Evolutionary conservation across 495 filamentous ascomycete genomes (phyloP).

Genomic region (Trichoderma parareesei): DNA sequence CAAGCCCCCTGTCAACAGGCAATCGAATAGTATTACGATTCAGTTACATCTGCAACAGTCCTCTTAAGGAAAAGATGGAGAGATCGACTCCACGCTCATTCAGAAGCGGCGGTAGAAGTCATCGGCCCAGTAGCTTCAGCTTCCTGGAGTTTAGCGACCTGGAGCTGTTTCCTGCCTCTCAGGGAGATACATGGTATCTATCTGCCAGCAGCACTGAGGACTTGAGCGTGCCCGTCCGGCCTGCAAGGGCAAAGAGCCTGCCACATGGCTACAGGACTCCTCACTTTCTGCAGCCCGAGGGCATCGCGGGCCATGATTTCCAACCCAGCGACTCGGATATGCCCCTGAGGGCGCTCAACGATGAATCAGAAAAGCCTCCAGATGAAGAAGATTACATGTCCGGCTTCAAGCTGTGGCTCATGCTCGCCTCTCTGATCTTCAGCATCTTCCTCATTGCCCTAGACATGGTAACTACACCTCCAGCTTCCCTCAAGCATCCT

Average conservation of each 20-base stretch:
- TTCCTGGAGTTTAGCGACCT: neutral
- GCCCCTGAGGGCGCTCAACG: neutral
- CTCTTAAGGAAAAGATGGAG: neutral
- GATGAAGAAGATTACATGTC: conserved; percentile 13
- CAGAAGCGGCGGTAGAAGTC: neutral
- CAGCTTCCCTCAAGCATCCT: conserved; percentile 9
- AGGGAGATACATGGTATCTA: neutral
- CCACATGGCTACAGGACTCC: too few species aligned
- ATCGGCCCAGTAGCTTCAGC: neutral
- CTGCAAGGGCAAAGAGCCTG: too few species aligned
- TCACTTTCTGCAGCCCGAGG: too few species aligned
- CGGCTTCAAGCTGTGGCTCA: conserved; percentile 13
- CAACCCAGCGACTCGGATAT: neutral
- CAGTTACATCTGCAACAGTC: too few species aligned
- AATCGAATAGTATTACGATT: too few species aligned
- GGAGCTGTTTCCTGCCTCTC: neutral
- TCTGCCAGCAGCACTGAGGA: neutral
- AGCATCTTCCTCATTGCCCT: conserved; percentile 25
- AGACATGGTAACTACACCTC: conserved; percentile 24
- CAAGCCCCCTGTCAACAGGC: too few species aligned
- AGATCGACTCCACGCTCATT: neutral
- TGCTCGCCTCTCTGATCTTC: conserved; percentile 23
- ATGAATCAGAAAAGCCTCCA: neutral
- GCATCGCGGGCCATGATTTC: neutral
- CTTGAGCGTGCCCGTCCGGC: neutral